These are phyloP conservation scores for Scolecobasidium constrictum DNA, from an alignment of 2,329 filamentous ascomycete species.

Conservation along the genomic window DNA sequence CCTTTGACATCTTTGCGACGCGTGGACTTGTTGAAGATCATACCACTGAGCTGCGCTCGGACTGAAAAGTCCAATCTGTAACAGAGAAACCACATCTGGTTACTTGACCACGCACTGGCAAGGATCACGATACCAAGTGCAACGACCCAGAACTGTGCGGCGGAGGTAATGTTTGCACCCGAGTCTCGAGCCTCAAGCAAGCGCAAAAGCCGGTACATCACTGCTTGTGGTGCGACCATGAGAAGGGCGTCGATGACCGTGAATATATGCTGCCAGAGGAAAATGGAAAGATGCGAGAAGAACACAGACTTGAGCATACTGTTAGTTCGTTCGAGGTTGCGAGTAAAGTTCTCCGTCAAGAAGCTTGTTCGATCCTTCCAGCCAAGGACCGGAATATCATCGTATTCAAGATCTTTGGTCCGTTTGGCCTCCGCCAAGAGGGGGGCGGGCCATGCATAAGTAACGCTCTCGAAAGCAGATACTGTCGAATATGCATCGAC, in stretches of 20 bases:
- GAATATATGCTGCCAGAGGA: slow-evolving; percentile 49
- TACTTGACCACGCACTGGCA: slow-evolving; percentile 46
- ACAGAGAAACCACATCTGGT: slow-evolving; percentile 37
- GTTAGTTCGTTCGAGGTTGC: slow-evolving; percentile 14
- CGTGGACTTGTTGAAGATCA: slow-evolving; percentile 69
- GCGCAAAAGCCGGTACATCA: slow-evolving; percentile 54
- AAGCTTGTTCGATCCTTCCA: slow-evolving; percentile 9
- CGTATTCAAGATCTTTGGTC: slow-evolving; percentile 12
- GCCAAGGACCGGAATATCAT: slow-evolving; percentile 14
- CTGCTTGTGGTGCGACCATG: slow-evolving; percentile 61
- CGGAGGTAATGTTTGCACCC: slow-evolving; percentile 27
- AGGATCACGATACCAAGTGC: slow-evolving; percentile 51
- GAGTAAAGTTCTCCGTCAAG: slow-evolving; percentile 7
- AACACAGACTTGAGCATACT: slow-evolving; percentile 52
- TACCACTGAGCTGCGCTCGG: slow-evolving; percentile 56
- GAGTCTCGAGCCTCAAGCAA: slow-evolving; percentile 47
- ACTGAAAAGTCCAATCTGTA: slow-evolving; percentile 49
- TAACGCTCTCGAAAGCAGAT: slow-evolving; percentile 51
- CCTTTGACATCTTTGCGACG: slow-evolving; percentile 67
- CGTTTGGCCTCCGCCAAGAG: slow-evolving; percentile 36
- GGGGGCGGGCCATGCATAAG: slow-evolving; percentile 51
- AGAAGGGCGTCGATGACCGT: slow-evolving; percentile 44
- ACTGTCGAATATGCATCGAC: slow-evolving; percentile 55
- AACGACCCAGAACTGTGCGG: slow-evolving; percentile 57
- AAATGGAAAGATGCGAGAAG: slow-evolving; percentile 42